Base-by-base conservation (phyloP, 2,329 filamentous ascomycete genomes). In the Rachicladosporium sp. region DNA sequence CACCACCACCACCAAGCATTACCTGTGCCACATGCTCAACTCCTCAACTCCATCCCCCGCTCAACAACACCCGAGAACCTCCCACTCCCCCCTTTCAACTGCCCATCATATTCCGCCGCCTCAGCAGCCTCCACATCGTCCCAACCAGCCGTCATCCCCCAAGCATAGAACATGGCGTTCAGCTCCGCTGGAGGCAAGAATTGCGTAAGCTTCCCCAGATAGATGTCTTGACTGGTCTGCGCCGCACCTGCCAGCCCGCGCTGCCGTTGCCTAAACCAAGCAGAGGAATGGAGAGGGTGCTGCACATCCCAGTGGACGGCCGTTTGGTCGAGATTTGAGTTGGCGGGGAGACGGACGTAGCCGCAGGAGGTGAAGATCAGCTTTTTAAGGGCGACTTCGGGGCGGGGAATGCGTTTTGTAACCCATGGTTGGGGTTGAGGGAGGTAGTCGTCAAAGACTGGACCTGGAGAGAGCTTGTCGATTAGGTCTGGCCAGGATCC, bases 331-430 rank as follows among this genome's bases (percentile, higher is more conserved):
- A 62, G 55, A 0, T 42, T 19, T 3, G 21, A 45, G 31, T 40
- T 50, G 38, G 38, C 46, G 43, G 36, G 37, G 1, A 79, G 52
- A 4, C 59, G 55, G 29, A 69, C 71, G 49, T 80, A 80, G 37
- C 77, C 77, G 51, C 76, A 80, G 0, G 74, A 79, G 27, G 68
- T 69, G 56, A 80, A 70, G 1, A 66, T 63, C 23, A 80, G 56
- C 10, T 54, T 53, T 40, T 53, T 46, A 2, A 72, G 53, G 13
- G 52, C 53, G 3, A 62, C 63, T 47, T 49, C 27, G 8, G 32
- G 12, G 45, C 48, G 31, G 41, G 40, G 15, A 6, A 55, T 51
- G 29, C 21, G 31, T 35, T 41, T 40, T 54, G 50, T 6, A 43
- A 51, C 37, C 50, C 49, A 46, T 56, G 52, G 31, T 60, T 36